These are phyloP conservation scores for Achlya hypogyna DNA, from an alignment of 352 stramenopile species.

Conservation along the genomic window DNA sequence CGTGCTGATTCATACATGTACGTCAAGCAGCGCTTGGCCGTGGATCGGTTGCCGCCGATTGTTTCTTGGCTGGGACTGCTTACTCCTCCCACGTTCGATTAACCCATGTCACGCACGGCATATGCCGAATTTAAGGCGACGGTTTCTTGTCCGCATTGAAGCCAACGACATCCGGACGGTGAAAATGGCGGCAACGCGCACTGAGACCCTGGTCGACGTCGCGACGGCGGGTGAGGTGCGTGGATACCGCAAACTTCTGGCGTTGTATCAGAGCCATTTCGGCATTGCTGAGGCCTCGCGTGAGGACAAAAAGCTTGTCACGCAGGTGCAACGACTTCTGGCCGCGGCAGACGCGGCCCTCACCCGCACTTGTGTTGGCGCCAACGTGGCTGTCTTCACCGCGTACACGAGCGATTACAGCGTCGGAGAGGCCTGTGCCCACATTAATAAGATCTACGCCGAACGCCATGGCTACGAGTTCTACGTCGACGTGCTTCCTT, in stretches of 20 bases:
- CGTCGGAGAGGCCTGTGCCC: conserved; percentile 7
- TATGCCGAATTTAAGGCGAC: background rate
- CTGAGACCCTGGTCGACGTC: background rate
- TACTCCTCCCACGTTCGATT: too few relatives aligned
- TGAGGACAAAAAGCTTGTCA: conserved; percentile 2
- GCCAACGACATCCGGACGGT: background rate
- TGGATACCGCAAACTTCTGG: conserved; percentile 8
- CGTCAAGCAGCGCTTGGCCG: too few relatives aligned
- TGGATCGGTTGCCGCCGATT: too few relatives aligned
- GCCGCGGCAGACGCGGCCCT: background rate
- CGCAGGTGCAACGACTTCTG: background rate
- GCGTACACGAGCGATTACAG: conserved; percentile 20
- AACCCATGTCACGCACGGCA: too few relatives aligned
- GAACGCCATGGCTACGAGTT: conserved; percentile 18
- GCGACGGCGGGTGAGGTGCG: background rate
- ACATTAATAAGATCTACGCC: conserved; percentile 18
- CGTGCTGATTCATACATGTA: too few relatives aligned
- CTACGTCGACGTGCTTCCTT: conserved; percentile 13
- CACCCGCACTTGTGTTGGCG: background rate
- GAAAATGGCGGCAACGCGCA: background rate
- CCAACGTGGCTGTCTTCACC: conserved; percentile 14
- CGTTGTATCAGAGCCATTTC: background rate
- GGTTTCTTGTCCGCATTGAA: too few relatives aligned
- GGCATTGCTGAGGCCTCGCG: background rate
- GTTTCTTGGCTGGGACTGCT: too few relatives aligned